Base-by-base conservation (phyloP, 176 grass and related monocot species). In the Cymbopogon citratus region DNA sequence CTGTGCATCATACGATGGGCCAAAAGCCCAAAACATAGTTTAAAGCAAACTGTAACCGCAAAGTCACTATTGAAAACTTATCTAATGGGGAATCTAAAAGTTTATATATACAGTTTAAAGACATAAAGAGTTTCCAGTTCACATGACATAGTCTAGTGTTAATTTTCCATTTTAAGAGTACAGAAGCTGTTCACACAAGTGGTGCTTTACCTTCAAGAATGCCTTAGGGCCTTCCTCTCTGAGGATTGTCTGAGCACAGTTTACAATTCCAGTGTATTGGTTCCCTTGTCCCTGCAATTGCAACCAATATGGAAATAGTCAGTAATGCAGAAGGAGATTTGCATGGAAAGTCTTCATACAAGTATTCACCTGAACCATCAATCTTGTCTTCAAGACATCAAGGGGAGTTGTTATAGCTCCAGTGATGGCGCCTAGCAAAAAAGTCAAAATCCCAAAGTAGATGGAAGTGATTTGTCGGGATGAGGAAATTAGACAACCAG, bases 341-440 rank as follows among this genome's bases (percentile, higher is more conserved):
- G 4, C 0, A 19, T 49, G 29, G 31, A 9, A 83, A 36, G 33
- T 5, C 75, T 14, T 74, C 12, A 18, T 21, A 44, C 45, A 21
- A 64, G 13, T 34, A 62, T 44, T 43, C 63, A 98, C 96, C 96
- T 98, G 90, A 93, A 98, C 52, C 96, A 98, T 98, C 80, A 95
- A 75, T 85, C 96, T 90, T 52, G 96, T 99, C 74, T 99, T 99
- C 89, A 99, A 69, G 5, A 99, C 96, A 83, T 95, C 96, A 27
- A 99, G 90, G 5, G 96, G 92, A 19, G 92, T 99, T 46, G 92
- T 98, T 80, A 98, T 87, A 77, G 96, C 92, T 73, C 92, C 96
- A 66, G 96, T 98, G 81, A 98, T 83, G 54, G 96, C 92, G 54
- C 96, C 96, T 98, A 78, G 57, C 8, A 33, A 63, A 57, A 63